Conservation (phyloP, 2,329 filamentous ascomycete species). For the Uncinocarpus reesii region DNA sequence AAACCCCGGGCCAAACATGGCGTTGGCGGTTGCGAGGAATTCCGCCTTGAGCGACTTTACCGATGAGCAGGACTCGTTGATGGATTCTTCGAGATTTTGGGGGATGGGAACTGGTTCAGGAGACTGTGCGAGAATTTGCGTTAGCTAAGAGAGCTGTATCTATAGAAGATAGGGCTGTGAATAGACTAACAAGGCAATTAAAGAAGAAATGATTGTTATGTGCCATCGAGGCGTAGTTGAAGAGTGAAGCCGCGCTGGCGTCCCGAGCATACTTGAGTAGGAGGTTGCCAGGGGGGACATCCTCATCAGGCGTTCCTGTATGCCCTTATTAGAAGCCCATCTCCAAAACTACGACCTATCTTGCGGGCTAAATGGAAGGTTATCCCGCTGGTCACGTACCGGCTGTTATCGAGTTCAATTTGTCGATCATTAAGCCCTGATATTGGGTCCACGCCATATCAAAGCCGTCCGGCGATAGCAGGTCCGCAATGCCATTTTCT, state of each 20-base stretch:
- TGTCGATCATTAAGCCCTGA: constrained; percentile 61
- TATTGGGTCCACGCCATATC: constrained; percentile 73
- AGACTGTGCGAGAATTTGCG: constrained; percentile 23
- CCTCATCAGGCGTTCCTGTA: constrained; percentile 54
- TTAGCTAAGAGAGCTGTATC: constrained; percentile 59
- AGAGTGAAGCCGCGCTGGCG: constrained; percentile 63
- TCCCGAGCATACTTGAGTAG: constrained; percentile 67
- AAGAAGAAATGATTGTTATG: constrained; percentile 67
- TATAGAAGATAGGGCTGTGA: neutral
- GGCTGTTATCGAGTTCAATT: constrained; percentile 62
- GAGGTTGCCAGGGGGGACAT: constrained; percentile 55
- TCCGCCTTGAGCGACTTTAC: constrained; percentile 71
- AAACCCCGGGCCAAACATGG: constrained; percentile 96
- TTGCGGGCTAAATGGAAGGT: too few species aligned
- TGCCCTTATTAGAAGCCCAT: constrained; percentile 14
- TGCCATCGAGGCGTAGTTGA: constrained; percentile 95
- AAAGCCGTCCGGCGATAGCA: constrained; percentile 61
- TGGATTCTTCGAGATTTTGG: constrained; percentile 44
- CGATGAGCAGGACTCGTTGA: constrained; percentile 66
- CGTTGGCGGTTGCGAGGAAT: constrained; percentile 66
- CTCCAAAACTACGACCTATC: neutral
- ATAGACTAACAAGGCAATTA: constrained; percentile 35
- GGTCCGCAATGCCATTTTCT: constrained; percentile 52
- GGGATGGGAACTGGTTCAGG: constrained; percentile 45
- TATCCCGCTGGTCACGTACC: too few species aligned